Percentiles rank a stretch among this genome's conserved stretches.
These are phyloP conservation scores for Bocquillonia castaneifolia DNA, from an alignment of 441 rosid genomes.

Conservation along the genomic window DNA sequence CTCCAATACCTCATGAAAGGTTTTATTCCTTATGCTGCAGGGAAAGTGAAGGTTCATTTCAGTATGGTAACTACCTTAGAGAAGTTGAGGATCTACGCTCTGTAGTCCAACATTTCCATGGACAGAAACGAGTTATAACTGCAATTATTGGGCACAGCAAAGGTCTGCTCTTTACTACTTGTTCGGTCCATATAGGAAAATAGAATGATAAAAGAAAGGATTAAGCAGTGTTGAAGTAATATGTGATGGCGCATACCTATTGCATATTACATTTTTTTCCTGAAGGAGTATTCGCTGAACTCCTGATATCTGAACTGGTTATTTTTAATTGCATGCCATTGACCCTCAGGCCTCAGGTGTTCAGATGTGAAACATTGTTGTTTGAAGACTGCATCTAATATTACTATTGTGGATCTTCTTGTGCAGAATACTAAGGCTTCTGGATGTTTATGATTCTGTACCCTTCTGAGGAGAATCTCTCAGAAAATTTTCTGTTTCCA, in stretches of 20 bases:
- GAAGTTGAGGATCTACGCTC: slow-evolving; percentile 73
- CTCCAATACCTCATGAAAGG: neutral
- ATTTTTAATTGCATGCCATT: neutral
- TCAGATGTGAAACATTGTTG: neutral
- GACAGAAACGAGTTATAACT: slow-evolving; percentile 32
- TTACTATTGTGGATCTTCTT: slow-evolving; percentile 1
- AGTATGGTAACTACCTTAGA: slow-evolving; percentile 73
- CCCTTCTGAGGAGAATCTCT: too few species aligned
- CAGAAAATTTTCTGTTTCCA: neutral
- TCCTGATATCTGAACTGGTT: neutral
- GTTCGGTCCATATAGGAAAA: neutral
- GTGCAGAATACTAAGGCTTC: neutral
- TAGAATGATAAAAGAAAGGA: neutral
- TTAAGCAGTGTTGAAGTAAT: too few species aligned
- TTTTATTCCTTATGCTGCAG: slow-evolving; percentile 33
- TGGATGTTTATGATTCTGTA: neutral
- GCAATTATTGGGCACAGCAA: slow-evolving; percentile 86
- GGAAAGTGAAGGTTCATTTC: slow-evolving; percentile 82
- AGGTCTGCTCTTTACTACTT: slow-evolving; percentile 40
- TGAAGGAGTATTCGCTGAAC: neutral
- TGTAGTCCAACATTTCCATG: slow-evolving; percentile 47
- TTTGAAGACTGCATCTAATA: neutral
- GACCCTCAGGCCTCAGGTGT: neutral
- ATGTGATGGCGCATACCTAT: too few species aligned
- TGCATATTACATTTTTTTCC: neutral